These are phyloP conservation scores for Sordariomycetes sp. DNA, from an alignment of 2,329 filamentous ascomycete genomes.

Conservation along the genomic window DNA sequence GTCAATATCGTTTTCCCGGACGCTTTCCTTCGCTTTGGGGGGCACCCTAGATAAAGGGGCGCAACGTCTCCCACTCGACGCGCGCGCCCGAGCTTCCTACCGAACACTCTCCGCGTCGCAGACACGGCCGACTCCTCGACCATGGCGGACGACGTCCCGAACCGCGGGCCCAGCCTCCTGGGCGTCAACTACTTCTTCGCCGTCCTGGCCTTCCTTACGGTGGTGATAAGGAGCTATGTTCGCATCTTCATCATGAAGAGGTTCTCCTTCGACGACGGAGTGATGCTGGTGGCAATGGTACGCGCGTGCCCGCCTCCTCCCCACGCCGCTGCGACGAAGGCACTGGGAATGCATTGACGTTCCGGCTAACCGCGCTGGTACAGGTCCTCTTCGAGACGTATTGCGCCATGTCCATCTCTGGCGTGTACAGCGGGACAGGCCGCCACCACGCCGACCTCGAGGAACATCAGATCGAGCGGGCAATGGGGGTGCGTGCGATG, in stretches of 20 bases:
- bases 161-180: slow-evolving; percentile 16
- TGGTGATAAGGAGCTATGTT: slow-evolving; percentile 21
- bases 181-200: slow-evolving; percentile 18
- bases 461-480: slow-evolving; percentile 13
- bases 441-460: slow-evolving; percentile 21
- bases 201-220: slow-evolving; percentile 15
- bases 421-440: slow-evolving; percentile 28
- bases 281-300: slow-evolving; percentile 24
- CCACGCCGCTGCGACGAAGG: not conserved
- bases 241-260: slow-evolving; percentile 21
- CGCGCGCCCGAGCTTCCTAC: too few species aligned
- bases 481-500: slow-evolving; percentile 19
- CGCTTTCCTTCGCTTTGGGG: too few species aligned
- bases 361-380: slow-evolving; percentile 7
- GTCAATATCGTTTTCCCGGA: too few species aligned
- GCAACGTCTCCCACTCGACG: too few species aligned
- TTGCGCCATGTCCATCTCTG: slow-evolving; percentile 19
- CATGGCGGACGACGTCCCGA: slow-evolving; percentile 7
- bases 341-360: not conserved
- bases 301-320: not conserved
- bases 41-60: too few species aligned
- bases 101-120: too few species aligned
- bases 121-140: not conserved
- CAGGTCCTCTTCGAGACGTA: slow-evolving; percentile 23
- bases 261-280: slow-evolving; percentile 27